Percentiles rank a stretch among this genome's conserved stretches.
Conservation (phyloP, 148 eudicot genomes). For the Fagopyrum esculentum region DNA sequence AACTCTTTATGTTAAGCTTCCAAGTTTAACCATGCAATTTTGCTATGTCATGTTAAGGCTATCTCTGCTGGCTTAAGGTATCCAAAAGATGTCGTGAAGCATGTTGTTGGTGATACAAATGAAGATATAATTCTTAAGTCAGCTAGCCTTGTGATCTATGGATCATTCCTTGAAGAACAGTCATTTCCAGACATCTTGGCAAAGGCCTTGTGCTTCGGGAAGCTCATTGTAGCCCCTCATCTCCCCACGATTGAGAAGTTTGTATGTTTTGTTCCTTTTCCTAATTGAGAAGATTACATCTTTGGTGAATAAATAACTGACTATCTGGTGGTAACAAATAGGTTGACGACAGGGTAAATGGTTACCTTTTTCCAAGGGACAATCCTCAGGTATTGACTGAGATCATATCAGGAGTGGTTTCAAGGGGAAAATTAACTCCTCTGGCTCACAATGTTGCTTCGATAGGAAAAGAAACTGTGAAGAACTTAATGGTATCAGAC, state of each 20-base stretch:
- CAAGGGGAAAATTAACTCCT: conserved; percentile 55
- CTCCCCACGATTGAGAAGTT: conserved; percentile 60
- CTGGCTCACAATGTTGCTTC: conserved; percentile 62
- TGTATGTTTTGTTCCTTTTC: conserved; percentile 39
- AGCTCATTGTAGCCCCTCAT: conserved; percentile 77
- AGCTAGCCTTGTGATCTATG: conserved; percentile 71
- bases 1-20: background rate
- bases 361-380: conserved; percentile 75
- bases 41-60: conserved; percentile 36
- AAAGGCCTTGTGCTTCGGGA: conserved; percentile 76
- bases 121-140: conserved; percentile 38
- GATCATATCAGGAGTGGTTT: conserved; percentile 43
- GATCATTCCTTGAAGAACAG: conserved; percentile 78
- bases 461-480: conserved; percentile 57
- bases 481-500: conserved; percentile 64
- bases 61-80: conserved; percentile 55
- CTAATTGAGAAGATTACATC: background rate
- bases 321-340: conserved; percentile 30
- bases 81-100: conserved; percentile 62
- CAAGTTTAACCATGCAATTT: background rate
- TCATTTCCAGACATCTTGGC: conserved; percentile 69
- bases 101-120: conserved; percentile 43
- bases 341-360: conserved; percentile 90
- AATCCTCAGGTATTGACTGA: conserved; percentile 41
- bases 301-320: conserved; percentile 21